Evolutionary conservation across 2,329 filamentous ascomycete species (phyloP).

Genomic region (Teratosphaeria pseudoeucalypti): DNA sequence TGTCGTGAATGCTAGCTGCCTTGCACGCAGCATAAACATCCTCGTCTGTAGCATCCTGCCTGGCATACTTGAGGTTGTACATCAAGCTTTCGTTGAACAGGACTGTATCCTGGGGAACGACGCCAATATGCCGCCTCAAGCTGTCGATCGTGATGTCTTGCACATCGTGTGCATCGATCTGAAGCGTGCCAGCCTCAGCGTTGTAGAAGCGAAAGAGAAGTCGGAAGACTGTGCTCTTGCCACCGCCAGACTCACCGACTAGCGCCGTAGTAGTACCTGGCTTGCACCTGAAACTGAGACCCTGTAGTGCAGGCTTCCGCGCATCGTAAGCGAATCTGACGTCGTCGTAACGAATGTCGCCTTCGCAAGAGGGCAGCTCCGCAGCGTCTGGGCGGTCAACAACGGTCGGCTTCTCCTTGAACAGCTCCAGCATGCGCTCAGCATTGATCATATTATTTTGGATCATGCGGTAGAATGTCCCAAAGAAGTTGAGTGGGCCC

Average conservation of each 20-base stretch:
- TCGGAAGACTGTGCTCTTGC: constrained; percentile 93
- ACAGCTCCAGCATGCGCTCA: constrained; percentile 86
- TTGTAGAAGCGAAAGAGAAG: constrained; percentile 97
- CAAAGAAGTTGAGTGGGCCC: constrained; percentile 63
- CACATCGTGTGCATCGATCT: constrained; percentile 75
- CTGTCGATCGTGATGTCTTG: constrained; percentile 78
- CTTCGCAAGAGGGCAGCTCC: constrained; percentile 57
- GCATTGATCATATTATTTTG: constrained; percentile 97
- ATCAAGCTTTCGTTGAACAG: constrained; percentile 90
- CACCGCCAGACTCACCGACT: constrained; percentile 91
- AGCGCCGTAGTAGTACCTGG: constrained; percentile 92
- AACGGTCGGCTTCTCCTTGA: constrained; percentile 91
- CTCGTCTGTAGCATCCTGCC: constrained; percentile 67
- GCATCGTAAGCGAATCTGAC: constrained; percentile 86
- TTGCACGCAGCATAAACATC: constrained; percentile 73
- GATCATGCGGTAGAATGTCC: constrained; percentile 90
- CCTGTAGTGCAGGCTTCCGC: constrained; percentile 72
- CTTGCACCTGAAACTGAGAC: constrained; percentile 72
- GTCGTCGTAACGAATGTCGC: constrained; percentile 76
- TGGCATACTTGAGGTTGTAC: constrained; percentile 90
- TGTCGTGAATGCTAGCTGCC: constrained; percentile 85
- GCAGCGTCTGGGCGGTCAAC: constrained; percentile 61
- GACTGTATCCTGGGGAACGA: constrained; percentile 93
- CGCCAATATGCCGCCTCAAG: constrained; percentile 81
- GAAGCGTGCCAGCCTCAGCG: constrained; percentile 64